Evolutionary conservation across 2,329 filamentous ascomycete species (phyloP).

Genomic region (Plectosphaerella sp.): DNA sequence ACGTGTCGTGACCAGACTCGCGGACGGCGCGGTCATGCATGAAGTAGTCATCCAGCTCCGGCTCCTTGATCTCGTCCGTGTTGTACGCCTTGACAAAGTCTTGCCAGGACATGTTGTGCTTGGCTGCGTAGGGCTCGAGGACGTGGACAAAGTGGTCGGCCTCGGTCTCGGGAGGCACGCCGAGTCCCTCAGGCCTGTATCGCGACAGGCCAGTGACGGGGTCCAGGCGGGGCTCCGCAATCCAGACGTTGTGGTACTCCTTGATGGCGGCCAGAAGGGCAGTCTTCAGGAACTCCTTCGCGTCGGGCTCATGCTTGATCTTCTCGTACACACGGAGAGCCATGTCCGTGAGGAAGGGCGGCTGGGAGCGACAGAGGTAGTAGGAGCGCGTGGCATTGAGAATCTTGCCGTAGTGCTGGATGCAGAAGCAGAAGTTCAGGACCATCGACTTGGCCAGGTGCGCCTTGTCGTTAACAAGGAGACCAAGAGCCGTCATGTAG

Average conservation of each 20-base stretch:
- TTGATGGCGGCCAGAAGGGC: conserved; percentile 92
- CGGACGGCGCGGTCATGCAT: conserved; percentile 92
- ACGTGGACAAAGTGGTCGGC: conserved; percentile 82
- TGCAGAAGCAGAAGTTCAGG: conserved; percentile 94
- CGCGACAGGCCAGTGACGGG: conserved; percentile 73
- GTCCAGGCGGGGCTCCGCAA: conserved; percentile 71
- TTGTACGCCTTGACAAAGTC: conserved; percentile 92
- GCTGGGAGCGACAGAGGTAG: conserved; percentile 90
- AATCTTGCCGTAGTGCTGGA: conserved; percentile 97
- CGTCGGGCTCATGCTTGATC: conserved; percentile 80
- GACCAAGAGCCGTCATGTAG: conserved; percentile 93
- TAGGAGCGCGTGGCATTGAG: conserved; percentile 95
- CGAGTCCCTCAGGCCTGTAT: conserved; percentile 78
- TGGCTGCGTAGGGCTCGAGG: conserved; percentile 75
- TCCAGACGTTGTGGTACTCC: conserved; percentile 91
- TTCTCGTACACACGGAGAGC: conserved; percentile 88
- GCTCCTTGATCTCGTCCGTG: conserved; percentile 67
- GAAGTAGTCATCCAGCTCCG: conserved; percentile 92
- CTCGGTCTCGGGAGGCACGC: conserved; percentile 89
- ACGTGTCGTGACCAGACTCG: conserved; percentile 95
- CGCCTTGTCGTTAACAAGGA: conserved; percentile 79
- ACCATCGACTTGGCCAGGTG: conserved; percentile 94
- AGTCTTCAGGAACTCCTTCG: conserved; percentile 73
- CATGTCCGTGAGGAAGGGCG: conserved; percentile 97
- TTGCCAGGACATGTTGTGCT: conserved; percentile 75